Percentiles rank a stretch among this genome's conserved stretches.
Conservation (phyloP, 805 yeast species). For the Suhomyces prunicola region DNA sequence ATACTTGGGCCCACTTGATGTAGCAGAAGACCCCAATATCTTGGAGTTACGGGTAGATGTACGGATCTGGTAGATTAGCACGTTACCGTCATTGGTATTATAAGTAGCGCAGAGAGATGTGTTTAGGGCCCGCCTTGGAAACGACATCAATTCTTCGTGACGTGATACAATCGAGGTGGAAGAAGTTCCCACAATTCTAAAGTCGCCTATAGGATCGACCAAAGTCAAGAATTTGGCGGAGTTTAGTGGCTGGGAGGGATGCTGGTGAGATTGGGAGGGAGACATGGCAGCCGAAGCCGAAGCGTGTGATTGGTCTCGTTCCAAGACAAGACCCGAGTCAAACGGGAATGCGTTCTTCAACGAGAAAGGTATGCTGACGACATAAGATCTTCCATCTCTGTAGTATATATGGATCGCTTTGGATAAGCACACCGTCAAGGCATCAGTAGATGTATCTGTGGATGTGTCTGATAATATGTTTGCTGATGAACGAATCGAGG, state of each 20-base stretch:
- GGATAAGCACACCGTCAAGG: conserved; percentile 58
- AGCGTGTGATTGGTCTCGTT: conserved; percentile 37
- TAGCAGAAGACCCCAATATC: conserved; percentile 8
- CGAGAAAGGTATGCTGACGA: conserved; percentile 67
- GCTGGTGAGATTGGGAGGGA: conserved; percentile 2
- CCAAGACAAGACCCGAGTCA: conserved; percentile 65
- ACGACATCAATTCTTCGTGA: conserved; percentile 53
- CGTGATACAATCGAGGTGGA: conserved; percentile 63
- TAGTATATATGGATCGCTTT: conserved; percentile 64
- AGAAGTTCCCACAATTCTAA: conserved; percentile 68
- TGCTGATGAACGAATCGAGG: background rate
- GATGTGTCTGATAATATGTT: background rate
- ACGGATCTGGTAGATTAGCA: conserved; percentile 57
- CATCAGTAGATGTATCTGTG: conserved; percentile 14
- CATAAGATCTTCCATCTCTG: conserved; percentile 54
- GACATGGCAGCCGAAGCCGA: background rate
- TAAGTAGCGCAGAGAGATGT: conserved; percentile 54
- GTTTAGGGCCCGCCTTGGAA: conserved; percentile 43
- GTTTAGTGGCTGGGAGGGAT: conserved; percentile 20
- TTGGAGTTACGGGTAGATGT: conserved; percentile 22
- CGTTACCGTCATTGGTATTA: conserved; percentile 41
- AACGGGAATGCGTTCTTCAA: conserved; percentile 60
- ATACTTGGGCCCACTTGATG: conserved; percentile 6
- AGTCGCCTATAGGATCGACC: conserved; percentile 70
- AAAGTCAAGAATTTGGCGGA: conserved; percentile 56